phyloP scores from a whole-genome alignment of 805 yeast genomes.

The Crinitomyces ghanaensis region DNA sequence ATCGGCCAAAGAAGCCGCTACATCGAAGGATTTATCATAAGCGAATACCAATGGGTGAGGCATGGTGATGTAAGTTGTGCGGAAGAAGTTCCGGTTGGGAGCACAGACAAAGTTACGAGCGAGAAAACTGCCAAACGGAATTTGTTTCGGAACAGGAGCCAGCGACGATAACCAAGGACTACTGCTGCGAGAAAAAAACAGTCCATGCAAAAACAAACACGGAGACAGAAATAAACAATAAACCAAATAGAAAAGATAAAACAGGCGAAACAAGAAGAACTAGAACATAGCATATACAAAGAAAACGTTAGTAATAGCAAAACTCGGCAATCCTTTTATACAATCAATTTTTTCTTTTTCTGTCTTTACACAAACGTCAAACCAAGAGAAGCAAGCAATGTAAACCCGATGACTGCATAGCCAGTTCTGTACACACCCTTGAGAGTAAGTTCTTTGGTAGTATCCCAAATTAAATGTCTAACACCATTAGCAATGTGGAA shows the following conservation, averaged over 20 bases:
- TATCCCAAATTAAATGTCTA: slow-evolving; percentile 92
- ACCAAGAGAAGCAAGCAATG: slow-evolving; percentile 42
- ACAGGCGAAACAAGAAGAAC: neutral
- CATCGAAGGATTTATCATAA: slow-evolving; percentile 43
- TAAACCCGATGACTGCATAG: slow-evolving; percentile 61
- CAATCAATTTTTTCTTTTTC: neutral
- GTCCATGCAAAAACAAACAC: neutral
- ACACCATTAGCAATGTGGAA: slow-evolving; percentile 81
- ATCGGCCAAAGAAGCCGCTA: slow-evolving; percentile 56
- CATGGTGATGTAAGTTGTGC: slow-evolving; percentile 6
- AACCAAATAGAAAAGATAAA: neutral
- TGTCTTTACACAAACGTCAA: slow-evolving; percentile 25
- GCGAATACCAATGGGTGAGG: slow-evolving; percentile 33
- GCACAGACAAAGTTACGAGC: no score
- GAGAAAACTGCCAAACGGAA: no score
- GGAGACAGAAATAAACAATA: neutral
- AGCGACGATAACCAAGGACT: no score
- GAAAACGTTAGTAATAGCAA: no score
- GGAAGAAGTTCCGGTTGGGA: slow-evolving; percentile 1
- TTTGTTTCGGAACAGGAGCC: no score
- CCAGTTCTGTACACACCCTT: slow-evolving; percentile 92
- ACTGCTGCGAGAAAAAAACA: neutral
- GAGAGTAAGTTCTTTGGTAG: slow-evolving; percentile 65
- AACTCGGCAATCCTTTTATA: no score
- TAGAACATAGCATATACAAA: no score